Evolutionary conservation across 2,329 filamentous ascomycete genomes (phyloP), one percentile per base, ranked within the genome.

Genomic region (Penicillium sp.): DNA sequence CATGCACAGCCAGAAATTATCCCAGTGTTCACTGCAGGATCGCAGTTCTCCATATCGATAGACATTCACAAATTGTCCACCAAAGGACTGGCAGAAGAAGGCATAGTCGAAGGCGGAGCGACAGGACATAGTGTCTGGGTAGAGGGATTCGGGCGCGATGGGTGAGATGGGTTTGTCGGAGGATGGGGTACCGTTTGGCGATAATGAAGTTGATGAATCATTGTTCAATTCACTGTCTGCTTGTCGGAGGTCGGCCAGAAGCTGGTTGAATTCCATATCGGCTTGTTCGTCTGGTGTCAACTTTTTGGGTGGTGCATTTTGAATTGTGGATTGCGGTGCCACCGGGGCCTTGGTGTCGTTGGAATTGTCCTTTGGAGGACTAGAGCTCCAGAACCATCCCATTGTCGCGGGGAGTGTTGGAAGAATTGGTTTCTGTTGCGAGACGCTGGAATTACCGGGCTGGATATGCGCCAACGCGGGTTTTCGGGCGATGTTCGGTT

Each of bases 1-100:
- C 93, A 98, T 97, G 81, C 95, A 99, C 78, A 97, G 93, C 90
- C 93, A 96, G 76, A 96, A 98, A 75, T 96, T 90, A 59, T 88
- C 84, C 92, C 93, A 97, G 61, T 92, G 87, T 64, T 96, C 89
- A 60, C 82, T 85, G 81, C 95, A 99, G 3, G 84, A 82, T 45
- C 88, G 85, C 68, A 96, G 79, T 43, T 81, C 79, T 60, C 95
- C 95, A 71, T 91, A 88, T 39, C 95, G 89, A 81, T 98, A 99
- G 37, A 98, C 84, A 68, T 91, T 87, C 68, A 90, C 92, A 81
- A 93, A 96, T 74, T 98, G 93, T 1, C 93, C 92, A 52, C 91
- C 93, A 9, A 96, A 81, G 0, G 89, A 91, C 72, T 95, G 90
- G 83, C 95, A 99, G 81, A 93, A 91, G 84, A 93, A 97, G 58